These are phyloP conservation scores for Leucosporidium yakuticum DNA, from an alignment of 768 basidiomycete species.

Conservation along the genomic window DNA sequence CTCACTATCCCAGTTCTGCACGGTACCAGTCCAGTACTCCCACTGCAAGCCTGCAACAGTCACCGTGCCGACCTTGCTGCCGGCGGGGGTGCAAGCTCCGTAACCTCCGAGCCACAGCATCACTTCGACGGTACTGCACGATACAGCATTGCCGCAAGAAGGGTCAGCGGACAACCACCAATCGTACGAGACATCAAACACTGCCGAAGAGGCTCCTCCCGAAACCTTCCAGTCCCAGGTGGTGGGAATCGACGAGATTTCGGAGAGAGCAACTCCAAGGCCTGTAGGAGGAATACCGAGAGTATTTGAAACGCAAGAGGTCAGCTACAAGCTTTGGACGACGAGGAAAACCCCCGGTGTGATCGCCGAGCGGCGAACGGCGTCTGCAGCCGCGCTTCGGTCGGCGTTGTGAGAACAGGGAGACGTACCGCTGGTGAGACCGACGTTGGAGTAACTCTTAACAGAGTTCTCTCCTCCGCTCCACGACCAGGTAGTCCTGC, in stretches of 20 bases:
- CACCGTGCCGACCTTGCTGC: not conserved
- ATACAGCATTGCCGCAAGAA: not conserved
- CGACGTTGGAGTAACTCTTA: not conserved
- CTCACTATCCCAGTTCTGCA: not conserved
- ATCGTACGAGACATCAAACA: slow-evolving; percentile 2
- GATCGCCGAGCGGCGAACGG: no score
- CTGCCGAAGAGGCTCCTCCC: not conserved
- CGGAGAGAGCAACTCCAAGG: not conserved
- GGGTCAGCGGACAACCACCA: not conserved
- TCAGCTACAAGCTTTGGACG: not conserved
- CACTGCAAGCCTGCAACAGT: not conserved
- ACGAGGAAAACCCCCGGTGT: no score
- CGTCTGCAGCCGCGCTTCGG: no score
- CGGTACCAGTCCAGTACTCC: slow-evolving; percentile 1
- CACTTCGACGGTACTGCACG: not conserved
- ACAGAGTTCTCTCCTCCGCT: not conserved
- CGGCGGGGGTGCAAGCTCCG: not conserved
- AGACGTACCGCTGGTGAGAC: not conserved
- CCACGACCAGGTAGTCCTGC: slow-evolving; percentile 1
- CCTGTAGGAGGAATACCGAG: not conserved
- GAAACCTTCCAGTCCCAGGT: not conserved
- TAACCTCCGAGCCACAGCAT: not conserved
- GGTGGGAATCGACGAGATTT: not conserved
- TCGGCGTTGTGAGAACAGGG: no score
- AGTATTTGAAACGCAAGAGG: not conserved